Evolutionary conservation across 176 grass and related monocot species (phyloP), one percentile per base, ranked within the genome.

Genomic region (Rhipidocladum racemiflorum): DNA sequence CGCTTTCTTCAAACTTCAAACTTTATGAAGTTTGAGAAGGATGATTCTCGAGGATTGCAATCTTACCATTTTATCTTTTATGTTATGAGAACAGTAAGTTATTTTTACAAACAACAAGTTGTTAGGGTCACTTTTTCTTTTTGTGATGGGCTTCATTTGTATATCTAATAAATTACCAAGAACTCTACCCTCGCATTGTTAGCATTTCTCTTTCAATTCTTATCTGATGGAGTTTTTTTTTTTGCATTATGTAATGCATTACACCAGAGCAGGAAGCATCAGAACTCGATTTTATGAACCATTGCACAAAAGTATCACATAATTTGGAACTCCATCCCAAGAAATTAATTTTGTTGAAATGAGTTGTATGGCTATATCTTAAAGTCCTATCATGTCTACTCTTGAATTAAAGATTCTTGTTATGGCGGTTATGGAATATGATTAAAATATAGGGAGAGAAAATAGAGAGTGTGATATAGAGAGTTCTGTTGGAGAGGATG

Each of bases 1-100:
- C 85, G 91, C n/a, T 18, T 99, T 99, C 80, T 99, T 99, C 77
- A 99, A 91, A 92, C 96, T 72, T 99, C 96, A 75, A 99, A 99
- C 82, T 99, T 99, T 68, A 99, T 99, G 96, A 99, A 99, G 91
- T 99, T 99, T 36, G 96, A 99, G 89, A 99, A 95, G 87, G 96
- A 99, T 74, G 96, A 99, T 93, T 95, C 96, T 84, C 93, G 88
- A 99, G 96, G 71, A 99, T 99, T 72, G 96, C 96, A 61, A 99
- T 95, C 81, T 78, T 99, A 51, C 96, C 96, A 66, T 99, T 99
- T 81, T 99, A 99, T 85, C 92, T 99, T n/a, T 40, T 99, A 99
- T 85, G 96, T 99, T 44, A 99, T 99, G 96, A 86, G 92, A 43
- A 99, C 93, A 15, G 96, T 99, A 93, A 75, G 91, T 91, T 78